Base-by-base conservation (phyloP, 352 stramenopile genomes). In the Thalassiosira hispida region DNA sequence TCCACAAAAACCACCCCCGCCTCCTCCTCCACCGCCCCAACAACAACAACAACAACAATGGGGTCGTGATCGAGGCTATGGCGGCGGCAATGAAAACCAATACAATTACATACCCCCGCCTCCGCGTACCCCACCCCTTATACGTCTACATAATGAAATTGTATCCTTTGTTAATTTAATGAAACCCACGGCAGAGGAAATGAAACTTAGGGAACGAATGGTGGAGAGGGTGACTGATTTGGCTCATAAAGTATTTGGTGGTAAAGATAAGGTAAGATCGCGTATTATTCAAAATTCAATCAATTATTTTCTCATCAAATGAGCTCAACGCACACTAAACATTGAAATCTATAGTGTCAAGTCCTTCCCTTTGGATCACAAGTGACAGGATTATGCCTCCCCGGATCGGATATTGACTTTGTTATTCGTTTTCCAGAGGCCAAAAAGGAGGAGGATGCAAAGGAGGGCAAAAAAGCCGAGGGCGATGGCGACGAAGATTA, bases 121-220 rank as follows among this genome's bases (percentile, higher is more conserved):
- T 49, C 62, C 55, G 14, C 44, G 29, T 33, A 18, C 59, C 6
- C 67, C 80, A 2, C 78, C 74, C 23, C 35, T 98, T 55, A 81
- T 96, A 40, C 90, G 88, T 69, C 85, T 98, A 7, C 96, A 98
- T 83, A 96, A 98, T 67, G 96, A 98, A 90, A 97, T 98, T 77
- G 93, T 98, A 61, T 92, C 96, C 60, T 98, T 98, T 93, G 90
- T 94, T 35, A 86, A 86, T 20, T 93, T 98, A 35, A 95, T 98
- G 81, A 94, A 93, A 72, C 95, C 95, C 7, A 94, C 89, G 0
- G 47, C 83, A 7, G 83, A 95, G 0, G 96, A 98, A 72, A 73
- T 95, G 20, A 73, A 80, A 51, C 65, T 85, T 47, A 87, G 96
- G 20, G 67, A 89, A n/a, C 78, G 84, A 4, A 79, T 97, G 2